phyloP scores from a whole-genome alignment of 2,329 filamentous ascomycete species.

The Plenodomus lindquistii region DNA sequence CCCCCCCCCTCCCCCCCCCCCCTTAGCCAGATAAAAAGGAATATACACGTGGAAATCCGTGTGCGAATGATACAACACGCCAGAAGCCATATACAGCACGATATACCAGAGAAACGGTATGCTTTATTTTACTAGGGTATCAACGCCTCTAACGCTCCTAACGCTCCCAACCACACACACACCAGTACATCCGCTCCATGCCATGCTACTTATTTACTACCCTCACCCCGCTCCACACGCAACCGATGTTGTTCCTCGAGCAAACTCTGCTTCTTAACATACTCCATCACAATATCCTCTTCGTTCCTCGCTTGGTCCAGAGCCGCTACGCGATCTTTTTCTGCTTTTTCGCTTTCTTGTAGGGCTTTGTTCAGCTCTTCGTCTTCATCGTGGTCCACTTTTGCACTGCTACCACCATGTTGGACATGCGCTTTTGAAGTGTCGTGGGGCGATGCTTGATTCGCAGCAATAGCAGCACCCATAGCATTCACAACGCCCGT shows the following conservation, averaged over 20 bases:
- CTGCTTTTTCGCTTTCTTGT: conserved; percentile 30
- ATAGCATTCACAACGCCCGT: conserved; percentile 11
- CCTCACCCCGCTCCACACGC: conserved; percentile 9
- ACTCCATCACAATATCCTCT: conserved; percentile 75
- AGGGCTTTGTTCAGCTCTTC: conserved; percentile 33
- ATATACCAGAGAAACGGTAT: too few species aligned
- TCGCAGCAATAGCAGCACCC: conserved; percentile 8
- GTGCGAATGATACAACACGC: too few species aligned
- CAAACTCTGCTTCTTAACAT: conserved; percentile 76
- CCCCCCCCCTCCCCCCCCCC: too few species aligned
- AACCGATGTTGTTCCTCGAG: conserved; percentile 57
- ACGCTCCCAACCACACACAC: too few species aligned
- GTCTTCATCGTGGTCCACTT: conserved; percentile 19
- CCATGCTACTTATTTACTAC: conserved; percentile 4
- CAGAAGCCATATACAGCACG: too few species aligned
- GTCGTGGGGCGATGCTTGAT: neutral
- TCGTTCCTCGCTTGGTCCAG: conserved; percentile 56
- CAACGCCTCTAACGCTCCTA: too few species aligned
- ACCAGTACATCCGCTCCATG: neutral
- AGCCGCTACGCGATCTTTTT: conserved; percentile 47
- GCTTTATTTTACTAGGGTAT: too few species aligned
- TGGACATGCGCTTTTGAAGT: neutral
- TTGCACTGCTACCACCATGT: conserved; percentile 7
- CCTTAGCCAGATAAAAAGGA: too few species aligned
- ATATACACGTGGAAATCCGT: too few species aligned